phyloP scores from a whole-genome alignment of 805 yeast genomes.

The Candida tallmaniae region DNA sequence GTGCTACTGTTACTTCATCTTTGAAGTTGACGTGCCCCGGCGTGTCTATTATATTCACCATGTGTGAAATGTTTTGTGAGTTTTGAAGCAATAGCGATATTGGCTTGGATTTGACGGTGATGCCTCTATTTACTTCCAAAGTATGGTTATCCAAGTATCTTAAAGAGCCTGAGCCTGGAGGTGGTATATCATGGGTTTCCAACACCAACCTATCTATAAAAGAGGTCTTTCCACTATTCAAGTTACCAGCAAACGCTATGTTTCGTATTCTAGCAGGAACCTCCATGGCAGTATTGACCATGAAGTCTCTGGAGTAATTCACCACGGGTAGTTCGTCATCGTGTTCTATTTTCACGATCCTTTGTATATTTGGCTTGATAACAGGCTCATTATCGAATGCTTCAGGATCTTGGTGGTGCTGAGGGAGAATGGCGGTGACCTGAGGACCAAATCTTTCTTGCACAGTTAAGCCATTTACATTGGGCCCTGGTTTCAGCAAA shows the following conservation, averaged over 20 bases:
- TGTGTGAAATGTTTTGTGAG: conserved; percentile 46
- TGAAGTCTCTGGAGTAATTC: conserved; percentile 57
- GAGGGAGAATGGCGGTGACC: conserved; percentile 59
- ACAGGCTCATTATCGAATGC: conserved; percentile 18
- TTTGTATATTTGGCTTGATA: conserved; percentile 22
- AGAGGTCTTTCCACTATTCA: conserved; percentile 84
- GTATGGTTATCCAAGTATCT: conserved; percentile 70
- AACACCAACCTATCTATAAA: conserved; percentile 62
- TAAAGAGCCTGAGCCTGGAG: conserved; percentile 17
- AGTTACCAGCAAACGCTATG: conserved; percentile 72
- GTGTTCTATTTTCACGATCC: conserved; percentile 15
- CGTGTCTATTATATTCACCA: conserved; percentile 68
- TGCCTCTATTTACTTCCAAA: conserved; percentile 65
- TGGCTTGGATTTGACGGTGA: conserved; percentile 61
- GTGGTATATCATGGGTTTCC: conserved; percentile 51
- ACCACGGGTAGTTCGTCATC: conserved; percentile 37
- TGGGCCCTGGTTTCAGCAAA: neutral
- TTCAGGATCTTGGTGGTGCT: conserved; percentile 22
- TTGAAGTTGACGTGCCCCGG: conserved; percentile 90
- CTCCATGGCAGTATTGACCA: conserved; percentile 40
- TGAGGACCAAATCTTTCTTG: conserved; percentile 25
- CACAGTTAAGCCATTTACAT: neutral
- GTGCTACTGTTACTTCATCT: conserved; percentile 64
- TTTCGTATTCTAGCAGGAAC: conserved; percentile 68
- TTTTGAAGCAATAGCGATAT: conserved; percentile 57